Conservation (phyloP, 208 protist genomes). For the Trypanosomatidae sp. region DNA sequence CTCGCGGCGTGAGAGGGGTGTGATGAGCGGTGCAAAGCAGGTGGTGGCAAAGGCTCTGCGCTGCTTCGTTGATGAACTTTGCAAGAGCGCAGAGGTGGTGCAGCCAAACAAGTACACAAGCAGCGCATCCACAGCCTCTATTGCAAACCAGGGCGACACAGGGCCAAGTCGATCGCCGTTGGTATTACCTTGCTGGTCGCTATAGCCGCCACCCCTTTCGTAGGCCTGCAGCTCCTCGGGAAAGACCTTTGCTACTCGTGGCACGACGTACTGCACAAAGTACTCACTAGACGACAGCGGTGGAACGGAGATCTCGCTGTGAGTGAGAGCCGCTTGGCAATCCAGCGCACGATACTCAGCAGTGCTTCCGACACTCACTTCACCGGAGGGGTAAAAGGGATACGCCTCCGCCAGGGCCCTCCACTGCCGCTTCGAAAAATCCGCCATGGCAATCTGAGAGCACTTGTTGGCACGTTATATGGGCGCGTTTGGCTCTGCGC, state of each 20-base stretch:
- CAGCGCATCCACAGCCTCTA: slow-evolving; percentile 9
- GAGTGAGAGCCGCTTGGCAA: background rate
- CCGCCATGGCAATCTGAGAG: background rate
- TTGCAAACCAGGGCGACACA: background rate
- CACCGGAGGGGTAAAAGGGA: slow-evolving; percentile 20
- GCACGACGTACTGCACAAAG: slow-evolving; percentile 26
- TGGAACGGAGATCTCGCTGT: background rate
- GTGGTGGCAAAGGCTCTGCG: background rate
- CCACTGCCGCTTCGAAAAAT: slow-evolving; percentile 40
- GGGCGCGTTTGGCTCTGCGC: background rate
- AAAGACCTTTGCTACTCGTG: slow-evolving; percentile 26
- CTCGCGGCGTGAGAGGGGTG: slow-evolving; percentile 16
- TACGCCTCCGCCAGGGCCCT: slow-evolving; percentile 38
- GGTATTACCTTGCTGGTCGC: background rate
- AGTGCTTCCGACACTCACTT: background rate
- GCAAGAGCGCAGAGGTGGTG: background rate
- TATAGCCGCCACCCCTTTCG: background rate
- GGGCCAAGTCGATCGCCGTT: background rate
- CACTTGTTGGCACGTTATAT: background rate
- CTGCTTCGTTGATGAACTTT: background rate
- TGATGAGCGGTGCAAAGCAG: background rate
- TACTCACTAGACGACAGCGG: background rate
- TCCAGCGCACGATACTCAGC: background rate
- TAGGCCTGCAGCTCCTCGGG: slow-evolving; percentile 13
- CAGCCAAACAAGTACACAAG: slow-evolving; percentile 5